Evolutionary conservation across 345 rosid species (phyloP), one percentile per base, ranked within the genome.

Genomic region (Eutrema yunnanense): DNA sequence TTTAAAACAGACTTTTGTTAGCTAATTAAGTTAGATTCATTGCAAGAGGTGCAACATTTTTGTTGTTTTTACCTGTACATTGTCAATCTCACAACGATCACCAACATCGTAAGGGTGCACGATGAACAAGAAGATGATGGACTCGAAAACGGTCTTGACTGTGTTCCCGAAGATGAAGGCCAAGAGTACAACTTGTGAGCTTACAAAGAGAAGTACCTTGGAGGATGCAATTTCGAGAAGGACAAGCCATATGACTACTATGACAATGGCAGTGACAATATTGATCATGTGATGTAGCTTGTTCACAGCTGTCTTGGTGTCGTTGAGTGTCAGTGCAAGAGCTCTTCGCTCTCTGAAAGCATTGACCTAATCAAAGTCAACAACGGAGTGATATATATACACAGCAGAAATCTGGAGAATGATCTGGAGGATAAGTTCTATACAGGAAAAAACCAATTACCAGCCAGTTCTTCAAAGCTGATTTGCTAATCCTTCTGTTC

Each of bases 81-180:
- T 85, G 14, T 95, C 93, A 0, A 92, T 73, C 81, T 92, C 97
- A n/a, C 99, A 92, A 13, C 96, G 68, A 37, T 95, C 99, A 1
- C 99, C 99, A 1, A 95, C 97, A 63, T 95, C 99, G 41, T 86
- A 90, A 3, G 99, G 99, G n/a, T 92, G 99, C 47, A 90, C 86
- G 27, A 88, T 78, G 81, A 95, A 95, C 73, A 95, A 82, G 92
- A 95, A 92, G 82, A 95, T 77, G 76, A 91, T 84, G 6, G 96
- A 83, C 66, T 95, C 99, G 32, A 95, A 95, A 13, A 90, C 74
- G 1, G 89, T 90, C 84, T 87, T 95, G 82, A 92, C 90, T 0
- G 96, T 92, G 60, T 95, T 95, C 53, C 99, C 99, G 53, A 95
- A 95, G 49, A 95, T 79, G 74, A 95, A 95, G 62, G 93, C 90